Base-by-base conservation (phyloP, 148 eudicot species). In the Polygonum maritimum region DNA sequence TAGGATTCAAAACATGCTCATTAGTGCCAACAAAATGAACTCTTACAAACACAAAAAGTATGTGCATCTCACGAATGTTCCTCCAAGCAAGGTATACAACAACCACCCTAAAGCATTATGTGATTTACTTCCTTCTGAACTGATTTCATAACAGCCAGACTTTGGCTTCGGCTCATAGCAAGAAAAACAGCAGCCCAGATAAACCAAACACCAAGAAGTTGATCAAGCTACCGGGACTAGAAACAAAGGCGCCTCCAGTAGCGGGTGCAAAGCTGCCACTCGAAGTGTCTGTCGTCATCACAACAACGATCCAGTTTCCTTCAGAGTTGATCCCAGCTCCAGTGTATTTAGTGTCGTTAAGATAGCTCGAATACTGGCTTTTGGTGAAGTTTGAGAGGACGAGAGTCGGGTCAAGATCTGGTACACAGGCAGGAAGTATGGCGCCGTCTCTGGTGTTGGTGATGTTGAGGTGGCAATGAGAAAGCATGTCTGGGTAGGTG, bases 351-450 rank as follows among this genome's bases (percentile, higher is more conserved):
- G 88, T 76, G 45, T 86, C 85, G 44, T 92, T 92, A 47, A 92
- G 83, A 79, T 47, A 69, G 14, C 74, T 77, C 5, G 94, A 83
- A 67, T 92, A 87, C 77, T 88, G 97, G 18, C 94, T 87, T 80
- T 75, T 69, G 15, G 97, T 92, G 81, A 84, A 92, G 69, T 89
- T 92, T 54, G 89, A 52, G 18, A 88, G 92, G 13, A 92, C 91
- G 6, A 92, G 87, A 40, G 54, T 77, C 15, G 90, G 89, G 15
- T 74, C 91, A 51, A 85, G 80, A 69, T 81, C 80, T 11, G 97
- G 97, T 58, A 92, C 91, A 38, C 97, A 92, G 38, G 89, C 92
- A 16, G 97, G 97, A 85, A 92, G 71, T 77, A 90, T 81, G 39
- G 70, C 71, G 7, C 88, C 90, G 41, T 90, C 97, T 75, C 85